Conservation (phyloP, 2,329 filamentous ascomycete genomes). For the Catunica adiposa region DNA sequence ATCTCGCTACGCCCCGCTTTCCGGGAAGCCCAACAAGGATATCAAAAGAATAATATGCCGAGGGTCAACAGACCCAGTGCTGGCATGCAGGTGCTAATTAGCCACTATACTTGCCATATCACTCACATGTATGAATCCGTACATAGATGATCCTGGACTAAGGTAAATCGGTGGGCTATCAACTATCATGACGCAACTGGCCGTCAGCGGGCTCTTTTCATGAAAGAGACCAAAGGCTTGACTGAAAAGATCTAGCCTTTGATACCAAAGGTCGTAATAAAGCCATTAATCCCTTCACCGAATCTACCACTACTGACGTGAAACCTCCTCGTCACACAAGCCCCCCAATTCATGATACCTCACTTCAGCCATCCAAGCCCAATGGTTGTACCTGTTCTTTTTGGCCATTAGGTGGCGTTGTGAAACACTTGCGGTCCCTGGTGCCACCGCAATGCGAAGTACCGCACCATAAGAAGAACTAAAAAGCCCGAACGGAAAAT, state of each 20-base stretch:
- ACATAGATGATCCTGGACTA: no score
- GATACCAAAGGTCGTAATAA: background rate
- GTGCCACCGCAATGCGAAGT: background rate
- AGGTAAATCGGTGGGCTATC: no score
- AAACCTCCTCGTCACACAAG: background rate
- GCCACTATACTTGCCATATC: no score
- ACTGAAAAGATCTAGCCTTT: no score
- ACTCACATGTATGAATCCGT: no score
- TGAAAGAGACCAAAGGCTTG: no score
- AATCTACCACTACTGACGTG: no score
- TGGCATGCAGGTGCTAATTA: background rate
- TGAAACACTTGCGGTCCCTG: background rate
- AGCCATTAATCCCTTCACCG: background rate
- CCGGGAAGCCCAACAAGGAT: background rate
- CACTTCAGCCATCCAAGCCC: background rate
- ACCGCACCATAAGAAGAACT: no score
- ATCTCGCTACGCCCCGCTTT: background rate
- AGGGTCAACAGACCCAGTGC: background rate
- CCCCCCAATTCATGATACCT: background rate
- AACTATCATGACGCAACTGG: no score
- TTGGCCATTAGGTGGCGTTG: background rate
- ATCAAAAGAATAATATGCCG: background rate
- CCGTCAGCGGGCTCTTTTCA: no score
- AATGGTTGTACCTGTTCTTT: background rate
- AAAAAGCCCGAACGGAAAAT: no score